Evolutionary conservation across 768 basidiomycete species (phyloP).

Genomic region (Leccinum disarticulatum): DNA sequence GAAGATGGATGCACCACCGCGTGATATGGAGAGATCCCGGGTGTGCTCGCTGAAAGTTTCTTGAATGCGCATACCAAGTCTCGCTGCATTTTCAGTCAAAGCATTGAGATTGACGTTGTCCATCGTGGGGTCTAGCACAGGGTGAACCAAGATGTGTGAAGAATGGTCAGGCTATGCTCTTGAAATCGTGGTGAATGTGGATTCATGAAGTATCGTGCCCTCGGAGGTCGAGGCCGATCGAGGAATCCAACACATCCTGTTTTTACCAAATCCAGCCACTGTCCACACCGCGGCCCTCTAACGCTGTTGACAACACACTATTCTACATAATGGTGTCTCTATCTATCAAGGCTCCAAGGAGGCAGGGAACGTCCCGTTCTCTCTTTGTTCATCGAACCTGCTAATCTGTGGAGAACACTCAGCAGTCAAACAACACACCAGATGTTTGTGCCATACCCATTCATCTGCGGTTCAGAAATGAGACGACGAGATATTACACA

Average conservation of each 20-base stretch:
- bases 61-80: constrained; percentile 79
- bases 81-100: constrained; percentile 78
- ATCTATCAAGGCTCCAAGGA: constrained; percentile 72
- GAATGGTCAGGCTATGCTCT: not conserved
- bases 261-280: not conserved
- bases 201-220: constrained; percentile 5
- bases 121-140: constrained; percentile 19
- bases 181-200: constrained; percentile 2
- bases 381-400: constrained; percentile 95
- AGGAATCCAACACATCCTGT: not conserved
- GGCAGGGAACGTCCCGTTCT: constrained; percentile 89
- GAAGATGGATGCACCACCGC: constrained; percentile 55
- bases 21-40: constrained; percentile 63
- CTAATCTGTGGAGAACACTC: constrained; percentile 50
- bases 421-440: not conserved
- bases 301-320: constrained; percentile 5
- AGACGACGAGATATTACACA: constrained; percentile 9
- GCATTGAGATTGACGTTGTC: constrained; percentile 37
- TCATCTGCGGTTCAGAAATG: constrained; percentile 55
- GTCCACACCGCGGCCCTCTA: not conserved
- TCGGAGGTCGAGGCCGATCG: not conserved
- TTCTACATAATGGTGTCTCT: not conserved
- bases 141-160: not conserved
- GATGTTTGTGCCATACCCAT: constrained; percentile 62
- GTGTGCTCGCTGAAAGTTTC: constrained; percentile 83